Percentiles rank a stretch among this genome's conserved stretches.
These are phyloP conservation scores for Yamadazyma paraphyllophila DNA, from an alignment of 805 yeast species.

Conservation along the genomic window DNA sequence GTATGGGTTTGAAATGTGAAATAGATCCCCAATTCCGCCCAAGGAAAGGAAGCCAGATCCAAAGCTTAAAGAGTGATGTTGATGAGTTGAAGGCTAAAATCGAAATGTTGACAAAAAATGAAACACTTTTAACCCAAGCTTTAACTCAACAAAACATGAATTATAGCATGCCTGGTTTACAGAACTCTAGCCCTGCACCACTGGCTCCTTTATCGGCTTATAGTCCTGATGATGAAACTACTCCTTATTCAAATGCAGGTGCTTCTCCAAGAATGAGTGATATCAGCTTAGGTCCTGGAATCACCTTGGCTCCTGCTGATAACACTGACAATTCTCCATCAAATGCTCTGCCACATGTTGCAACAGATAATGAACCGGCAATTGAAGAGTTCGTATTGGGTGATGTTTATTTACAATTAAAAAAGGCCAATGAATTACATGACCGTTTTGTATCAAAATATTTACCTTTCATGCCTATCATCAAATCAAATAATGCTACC, in stretches of 20 bases:
- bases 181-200: constrained; percentile 3
- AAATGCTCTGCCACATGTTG: constrained; percentile 1
- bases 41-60: constrained; percentile 87
- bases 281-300: neutral
- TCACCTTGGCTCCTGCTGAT: constrained; percentile 12
- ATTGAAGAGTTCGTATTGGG: constrained; percentile 73
- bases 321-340: constrained; percentile 31
- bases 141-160: constrained; percentile 41
- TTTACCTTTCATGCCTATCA: constrained; percentile 76
- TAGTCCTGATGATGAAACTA: constrained; percentile 8
- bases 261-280: constrained; percentile 7
- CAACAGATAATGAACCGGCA: constrained; percentile 8
- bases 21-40: constrained; percentile 92
- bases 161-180: neutral
- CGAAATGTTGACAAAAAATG: constrained; percentile 62
- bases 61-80: constrained; percentile 77
- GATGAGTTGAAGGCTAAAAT: constrained; percentile 74
- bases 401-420: constrained; percentile 63
- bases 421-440: constrained; percentile 72
- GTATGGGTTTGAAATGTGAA: constrained; percentile 77
- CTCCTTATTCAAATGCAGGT: constrained; percentile 6
- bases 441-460: constrained; percentile 62
- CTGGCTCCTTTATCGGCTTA: neutral
- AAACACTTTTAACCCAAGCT: constrained; percentile 64
- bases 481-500: constrained; percentile 65